These are phyloP conservation scores for Penicillium sp. DNA, from an alignment of 2,329 filamentous ascomycete species.

Conservation along the genomic window DNA sequence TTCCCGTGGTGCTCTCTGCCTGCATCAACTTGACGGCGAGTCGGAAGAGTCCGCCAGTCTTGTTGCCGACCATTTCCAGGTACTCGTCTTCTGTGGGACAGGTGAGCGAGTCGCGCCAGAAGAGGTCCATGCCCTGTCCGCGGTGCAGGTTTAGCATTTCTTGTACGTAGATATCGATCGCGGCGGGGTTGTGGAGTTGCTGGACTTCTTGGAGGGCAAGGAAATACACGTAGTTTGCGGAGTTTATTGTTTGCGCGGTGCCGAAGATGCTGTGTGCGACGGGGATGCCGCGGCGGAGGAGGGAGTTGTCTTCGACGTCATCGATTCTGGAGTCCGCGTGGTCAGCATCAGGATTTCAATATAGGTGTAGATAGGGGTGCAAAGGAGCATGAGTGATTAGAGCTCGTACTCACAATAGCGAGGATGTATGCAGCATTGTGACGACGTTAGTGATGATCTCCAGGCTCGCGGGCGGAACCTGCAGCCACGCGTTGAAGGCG, in stretches of 20 bases:
- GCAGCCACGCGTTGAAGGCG: conserved; percentile 47
- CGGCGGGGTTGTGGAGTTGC: conserved; percentile 40
- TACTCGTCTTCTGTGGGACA: conserved; percentile 51
- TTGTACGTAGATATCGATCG: conserved; percentile 46
- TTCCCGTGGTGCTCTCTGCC: conserved; percentile 39
- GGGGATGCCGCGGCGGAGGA: conserved; percentile 49
- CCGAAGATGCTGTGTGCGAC: conserved; percentile 53
- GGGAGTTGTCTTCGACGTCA: conserved; percentile 51
- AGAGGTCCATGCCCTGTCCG: conserved; percentile 51
- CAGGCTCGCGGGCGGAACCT: conserved; percentile 43
- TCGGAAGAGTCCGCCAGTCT: conserved; percentile 50
- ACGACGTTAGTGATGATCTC: conserved; percentile 46
- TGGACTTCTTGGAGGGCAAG: conserved; percentile 45
- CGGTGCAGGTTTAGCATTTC: conserved; percentile 50
- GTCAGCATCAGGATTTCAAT: background rate
- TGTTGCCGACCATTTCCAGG: conserved; percentile 51
- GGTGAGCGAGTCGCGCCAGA: conserved; percentile 48
- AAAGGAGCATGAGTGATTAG: no score
- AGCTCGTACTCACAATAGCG: conserved; percentile 38
- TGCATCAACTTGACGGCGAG: conserved; percentile 49
- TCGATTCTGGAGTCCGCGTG: conserved; percentile 45
- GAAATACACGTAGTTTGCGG: conserved; percentile 52
- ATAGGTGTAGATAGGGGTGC: background rate
- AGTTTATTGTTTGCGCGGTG: conserved; percentile 53
- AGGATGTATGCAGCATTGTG: conserved; percentile 48